Conservation (phyloP, 78 protist genomes). For the Chrysochromulina tobinii region DNA sequence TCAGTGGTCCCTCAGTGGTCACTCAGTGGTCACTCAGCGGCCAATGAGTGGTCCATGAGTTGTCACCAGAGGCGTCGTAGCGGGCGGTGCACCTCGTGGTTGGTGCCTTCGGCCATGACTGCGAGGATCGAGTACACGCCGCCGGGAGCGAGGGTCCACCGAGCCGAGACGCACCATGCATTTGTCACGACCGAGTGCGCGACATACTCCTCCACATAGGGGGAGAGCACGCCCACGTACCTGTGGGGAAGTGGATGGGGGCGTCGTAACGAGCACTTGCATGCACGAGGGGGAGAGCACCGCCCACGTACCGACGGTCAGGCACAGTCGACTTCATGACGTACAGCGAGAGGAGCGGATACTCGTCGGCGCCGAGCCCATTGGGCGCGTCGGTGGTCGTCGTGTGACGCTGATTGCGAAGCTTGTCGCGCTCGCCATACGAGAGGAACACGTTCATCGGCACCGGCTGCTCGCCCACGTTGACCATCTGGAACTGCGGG, state of each 20-base stretch:
- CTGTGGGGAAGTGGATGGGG: no score
- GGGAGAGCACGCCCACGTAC: not conserved
- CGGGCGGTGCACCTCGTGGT: no score
- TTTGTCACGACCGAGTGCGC: not conserved
- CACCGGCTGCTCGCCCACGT: not conserved
- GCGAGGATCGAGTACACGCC: not conserved
- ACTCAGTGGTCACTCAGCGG: no score
- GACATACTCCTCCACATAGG: not conserved
- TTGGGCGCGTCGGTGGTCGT: not conserved
- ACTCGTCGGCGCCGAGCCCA: not conserved
- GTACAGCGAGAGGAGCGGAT: not conserved
- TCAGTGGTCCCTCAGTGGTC: no score
- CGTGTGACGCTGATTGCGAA: not conserved
- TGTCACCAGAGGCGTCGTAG: no score
- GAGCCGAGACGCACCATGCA: not conserved
- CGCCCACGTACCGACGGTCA: not conserved
- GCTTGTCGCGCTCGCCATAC: not conserved
- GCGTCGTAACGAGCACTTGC: no score
- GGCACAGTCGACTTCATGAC: not conserved
- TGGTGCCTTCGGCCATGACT: not conserved
- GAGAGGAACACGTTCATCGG: not conserved
- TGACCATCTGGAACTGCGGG: conserved; percentile 21
- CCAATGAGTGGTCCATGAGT: no score
- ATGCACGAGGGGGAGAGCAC: no score
- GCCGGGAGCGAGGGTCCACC: not conserved